These are phyloP conservation scores for Aspergillus calidoustus DNA, from an alignment of 2,329 filamentous ascomycete genomes.

Conservation along the genomic window DNA sequence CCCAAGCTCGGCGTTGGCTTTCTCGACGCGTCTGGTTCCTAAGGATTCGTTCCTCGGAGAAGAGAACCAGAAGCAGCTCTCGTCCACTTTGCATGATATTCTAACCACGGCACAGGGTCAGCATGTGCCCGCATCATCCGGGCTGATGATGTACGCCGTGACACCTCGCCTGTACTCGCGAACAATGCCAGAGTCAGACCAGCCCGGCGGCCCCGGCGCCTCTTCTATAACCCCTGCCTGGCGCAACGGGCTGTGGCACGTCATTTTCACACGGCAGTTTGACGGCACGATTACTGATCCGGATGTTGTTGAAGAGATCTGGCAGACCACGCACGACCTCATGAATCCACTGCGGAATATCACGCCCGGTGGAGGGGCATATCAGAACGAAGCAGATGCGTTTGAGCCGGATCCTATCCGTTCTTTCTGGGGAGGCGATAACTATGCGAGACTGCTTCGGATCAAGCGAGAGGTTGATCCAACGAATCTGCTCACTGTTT, in stretches of 20 bases:
- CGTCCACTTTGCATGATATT: slow-evolving; percentile 14
- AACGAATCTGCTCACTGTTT: slow-evolving; percentile 20
- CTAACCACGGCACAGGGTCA: background rate
- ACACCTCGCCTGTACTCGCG: slow-evolving; percentile 16
- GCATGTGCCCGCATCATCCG: background rate
- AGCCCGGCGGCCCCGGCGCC: slow-evolving; percentile 21
- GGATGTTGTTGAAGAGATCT: slow-evolving; percentile 16
- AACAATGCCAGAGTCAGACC: slow-evolving; percentile 14
- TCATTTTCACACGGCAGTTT: slow-evolving; percentile 18
- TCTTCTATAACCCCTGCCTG: slow-evolving; percentile 26
- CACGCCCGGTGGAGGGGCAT: slow-evolving; percentile 20
- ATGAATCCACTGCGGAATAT: slow-evolving; percentile 24
- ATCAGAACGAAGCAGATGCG: slow-evolving; percentile 24
- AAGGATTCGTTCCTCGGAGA: slow-evolving; percentile 9
- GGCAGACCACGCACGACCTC: slow-evolving; percentile 17
- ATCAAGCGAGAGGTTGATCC: slow-evolving; percentile 24
- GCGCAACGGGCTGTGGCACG: slow-evolving; percentile 27
- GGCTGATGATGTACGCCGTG: slow-evolving; percentile 11
- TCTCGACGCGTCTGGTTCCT: slow-evolving; percentile 19
- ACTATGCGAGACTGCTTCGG: slow-evolving; percentile 20
- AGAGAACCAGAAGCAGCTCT: slow-evolving; percentile 14
- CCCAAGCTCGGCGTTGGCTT: slow-evolving; percentile 8
- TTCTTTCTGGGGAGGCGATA: slow-evolving; percentile 24
- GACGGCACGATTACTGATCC: slow-evolving; percentile 17
- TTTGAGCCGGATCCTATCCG: slow-evolving; percentile 19